These are phyloP conservation scores for Thymus mandschuricus DNA, from an alignment of 257 asterid species.

Conservation along the genomic window DNA sequence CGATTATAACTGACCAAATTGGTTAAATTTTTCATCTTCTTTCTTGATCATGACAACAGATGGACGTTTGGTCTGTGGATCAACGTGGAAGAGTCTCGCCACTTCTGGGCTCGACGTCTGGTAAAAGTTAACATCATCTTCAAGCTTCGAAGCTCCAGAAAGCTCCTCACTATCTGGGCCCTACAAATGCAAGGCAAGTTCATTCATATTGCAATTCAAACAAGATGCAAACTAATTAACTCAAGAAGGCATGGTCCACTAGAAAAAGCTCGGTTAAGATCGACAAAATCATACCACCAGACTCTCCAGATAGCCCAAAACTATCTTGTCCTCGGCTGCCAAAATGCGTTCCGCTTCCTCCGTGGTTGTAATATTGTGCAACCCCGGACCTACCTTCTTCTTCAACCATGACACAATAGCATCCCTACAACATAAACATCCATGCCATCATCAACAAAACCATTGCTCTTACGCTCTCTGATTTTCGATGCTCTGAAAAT, in stretches of 20 bases:
- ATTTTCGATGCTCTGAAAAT: not conserved
- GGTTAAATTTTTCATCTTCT: slow-evolving; percentile 63
- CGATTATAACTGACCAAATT: slow-evolving; percentile 55
- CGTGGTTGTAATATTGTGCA: slow-evolving; percentile 57
- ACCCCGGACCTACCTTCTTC: slow-evolving; percentile 79
- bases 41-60: slow-evolving; percentile 72
- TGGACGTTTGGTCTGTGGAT: slow-evolving; percentile 63
- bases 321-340: slow-evolving; percentile 61
- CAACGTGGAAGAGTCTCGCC: slow-evolving; percentile 73
- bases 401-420: slow-evolving; percentile 85
- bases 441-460: slow-evolving; percentile 5
- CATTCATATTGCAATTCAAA: not conserved
- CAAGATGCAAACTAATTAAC: slow-evolving; percentile 1
- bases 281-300: slow-evolving; percentile 62
- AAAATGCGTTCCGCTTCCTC: slow-evolving; percentile 80
- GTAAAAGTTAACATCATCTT: slow-evolving; percentile 72
- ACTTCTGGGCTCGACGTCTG: slow-evolving; percentile 73
- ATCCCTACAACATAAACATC: slow-evolving; percentile 54
- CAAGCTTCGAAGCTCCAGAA: slow-evolving; percentile 75
- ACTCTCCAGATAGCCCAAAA: slow-evolving; percentile 68
- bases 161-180: slow-evolving; percentile 75
- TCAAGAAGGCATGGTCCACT: not conserved
- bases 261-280: not conserved
- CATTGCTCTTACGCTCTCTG: not conserved
- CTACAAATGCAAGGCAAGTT: slow-evolving; percentile 41